Percentiles rank a stretch among this genome's conserved stretches.
Evolutionary conservation across 352 stramenopile species (phyloP).

Genomic region (Pythium grandisporangium): DNA sequence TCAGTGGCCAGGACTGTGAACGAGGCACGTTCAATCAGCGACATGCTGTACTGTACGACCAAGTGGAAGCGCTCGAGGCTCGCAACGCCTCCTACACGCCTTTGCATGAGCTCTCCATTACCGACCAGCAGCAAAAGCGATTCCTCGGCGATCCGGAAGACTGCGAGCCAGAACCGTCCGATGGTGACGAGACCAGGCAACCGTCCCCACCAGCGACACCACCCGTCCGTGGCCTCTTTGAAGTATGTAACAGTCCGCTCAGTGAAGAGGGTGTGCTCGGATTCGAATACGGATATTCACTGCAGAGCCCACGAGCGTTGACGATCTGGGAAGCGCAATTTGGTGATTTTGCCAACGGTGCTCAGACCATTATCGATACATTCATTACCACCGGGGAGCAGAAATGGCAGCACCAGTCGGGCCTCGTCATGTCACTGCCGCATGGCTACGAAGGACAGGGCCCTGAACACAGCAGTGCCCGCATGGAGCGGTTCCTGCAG

Average conservation of each 20-base stretch:
- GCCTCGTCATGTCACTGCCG: conserved; percentile 66
- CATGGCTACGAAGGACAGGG: conserved; percentile 85
- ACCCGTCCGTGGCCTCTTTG: conserved; percentile 41
- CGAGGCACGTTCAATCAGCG: conserved; percentile 87
- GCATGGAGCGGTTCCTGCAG: conserved; percentile 82
- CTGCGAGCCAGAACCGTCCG: too few relatives aligned
- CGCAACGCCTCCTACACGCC: conserved; percentile 91
- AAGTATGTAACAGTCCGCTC: conserved; percentile 77
- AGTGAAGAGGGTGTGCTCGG: conserved; percentile 79
- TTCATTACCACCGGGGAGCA: conserved; percentile 79
- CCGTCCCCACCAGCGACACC: too few relatives aligned
- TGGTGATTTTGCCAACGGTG: conserved; percentile 84
- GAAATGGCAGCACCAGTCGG: conserved; percentile 88
- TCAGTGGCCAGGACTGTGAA: conserved; percentile 86
- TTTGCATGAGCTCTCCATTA: conserved; percentile 79
- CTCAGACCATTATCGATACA: conserved; percentile 84
- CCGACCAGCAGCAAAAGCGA: conserved; percentile 29
- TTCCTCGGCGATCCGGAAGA: conserved; percentile 31
- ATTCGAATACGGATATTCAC: conserved; percentile 85
- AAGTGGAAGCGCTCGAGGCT: conserved; percentile 64
- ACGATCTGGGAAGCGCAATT: conserved; percentile 92
- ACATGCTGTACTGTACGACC: conserved; percentile 84
- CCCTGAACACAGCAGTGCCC: conserved; percentile 75
- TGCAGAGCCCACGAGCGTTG: conserved; percentile 60
- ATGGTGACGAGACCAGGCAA: too few relatives aligned